A percentile compares a stretch with the other conserved stretches of the same genome.
Conservation (phyloP, 305 asterid species). For the Withania somnifera region DNA sequence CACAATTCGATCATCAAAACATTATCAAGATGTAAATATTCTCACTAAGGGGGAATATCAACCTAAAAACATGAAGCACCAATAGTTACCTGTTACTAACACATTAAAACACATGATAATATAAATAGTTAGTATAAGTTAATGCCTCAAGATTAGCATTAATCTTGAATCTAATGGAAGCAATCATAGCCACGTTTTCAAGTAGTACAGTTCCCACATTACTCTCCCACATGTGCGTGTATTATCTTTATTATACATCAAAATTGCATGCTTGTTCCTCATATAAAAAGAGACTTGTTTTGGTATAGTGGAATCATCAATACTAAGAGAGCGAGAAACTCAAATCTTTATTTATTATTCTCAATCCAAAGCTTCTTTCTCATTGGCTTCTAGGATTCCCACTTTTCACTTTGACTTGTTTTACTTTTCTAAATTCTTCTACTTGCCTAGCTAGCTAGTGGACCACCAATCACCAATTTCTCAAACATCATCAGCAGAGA, state of each 20-base stretch:
- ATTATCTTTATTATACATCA: not conserved
- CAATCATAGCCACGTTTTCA: not conserved
- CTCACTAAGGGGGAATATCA: not conserved
- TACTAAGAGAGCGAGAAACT: not conserved
- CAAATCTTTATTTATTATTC: not conserved
- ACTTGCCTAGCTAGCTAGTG: not conserved
- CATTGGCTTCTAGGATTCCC: conserved; percentile 39
- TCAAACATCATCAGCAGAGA: not conserved
- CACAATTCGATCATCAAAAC: not conserved
- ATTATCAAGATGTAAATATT: not conserved
- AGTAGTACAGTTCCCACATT: not conserved
- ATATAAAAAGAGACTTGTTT: not conserved
- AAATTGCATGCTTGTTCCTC: not conserved
- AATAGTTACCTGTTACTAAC: not conserved
- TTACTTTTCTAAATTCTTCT: not conserved
- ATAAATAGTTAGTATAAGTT: not conserved
- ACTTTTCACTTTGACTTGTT: not conserved
- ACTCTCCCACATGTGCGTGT: not conserved
- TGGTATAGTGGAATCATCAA: not conserved
- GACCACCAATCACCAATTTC: not conserved
- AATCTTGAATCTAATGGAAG: not conserved
- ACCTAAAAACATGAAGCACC: not conserved
- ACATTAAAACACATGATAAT: not conserved
- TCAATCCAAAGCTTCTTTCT: conserved; percentile 30
- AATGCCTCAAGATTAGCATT: conserved; percentile 1